Conservation (phyloP, 2,329 filamentous ascomycete species). For the Simplicillium sp. region DNA sequence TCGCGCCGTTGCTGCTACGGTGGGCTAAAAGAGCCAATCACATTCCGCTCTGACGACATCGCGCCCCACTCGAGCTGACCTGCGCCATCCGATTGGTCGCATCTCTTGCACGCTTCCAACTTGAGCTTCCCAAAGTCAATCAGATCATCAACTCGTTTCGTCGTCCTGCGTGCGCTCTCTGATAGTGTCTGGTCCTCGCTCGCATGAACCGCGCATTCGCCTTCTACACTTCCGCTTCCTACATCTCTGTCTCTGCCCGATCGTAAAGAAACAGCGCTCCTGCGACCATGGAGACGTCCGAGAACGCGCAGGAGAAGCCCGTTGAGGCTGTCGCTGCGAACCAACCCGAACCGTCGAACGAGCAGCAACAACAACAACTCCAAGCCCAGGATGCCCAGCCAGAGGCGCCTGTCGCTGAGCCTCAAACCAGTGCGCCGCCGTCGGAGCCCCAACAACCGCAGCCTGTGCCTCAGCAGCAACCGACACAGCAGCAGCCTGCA, state of each 20-base stretch:
- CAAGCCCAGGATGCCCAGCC: background rate
- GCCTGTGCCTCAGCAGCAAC: constrained; percentile 3
- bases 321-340: too few relatives aligned
- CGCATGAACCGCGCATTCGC: background rate
- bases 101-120: background rate
- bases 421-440: background rate
- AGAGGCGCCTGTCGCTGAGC: too few relatives aligned
- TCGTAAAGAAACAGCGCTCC: background rate
- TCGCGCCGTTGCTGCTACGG: too few relatives aligned
- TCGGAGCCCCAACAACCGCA: constrained; percentile 9
- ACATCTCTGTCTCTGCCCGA: background rate
- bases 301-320: background rate
- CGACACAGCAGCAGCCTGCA: constrained; percentile 8
- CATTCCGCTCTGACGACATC: background rate
- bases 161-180: background rate
- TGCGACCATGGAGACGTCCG: constrained; percentile 1
- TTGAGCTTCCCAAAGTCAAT: background rate
- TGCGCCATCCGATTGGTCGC: constrained; percentile 1
- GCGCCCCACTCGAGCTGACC: background rate
- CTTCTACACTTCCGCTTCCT: background rate
- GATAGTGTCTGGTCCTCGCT: background rate
- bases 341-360: background rate
- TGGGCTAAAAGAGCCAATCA: too few relatives aligned
- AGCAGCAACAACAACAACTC: constrained; percentile 4
- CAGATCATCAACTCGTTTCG: background rate